Base-by-base conservation (phyloP, 2,329 filamentous ascomycete genomes). In the Penicillium sp. region DNA sequence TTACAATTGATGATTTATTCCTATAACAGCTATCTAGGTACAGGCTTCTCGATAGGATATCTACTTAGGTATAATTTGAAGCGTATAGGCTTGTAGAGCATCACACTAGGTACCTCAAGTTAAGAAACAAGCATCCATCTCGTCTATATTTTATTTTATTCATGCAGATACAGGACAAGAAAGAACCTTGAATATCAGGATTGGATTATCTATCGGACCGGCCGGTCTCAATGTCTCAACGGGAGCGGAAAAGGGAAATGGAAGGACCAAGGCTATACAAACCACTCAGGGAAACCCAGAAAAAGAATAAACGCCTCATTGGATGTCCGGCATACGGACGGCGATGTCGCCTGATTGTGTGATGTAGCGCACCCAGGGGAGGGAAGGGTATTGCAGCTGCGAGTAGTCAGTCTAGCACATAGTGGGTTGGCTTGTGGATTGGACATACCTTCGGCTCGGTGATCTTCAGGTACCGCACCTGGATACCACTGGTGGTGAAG, bases 401-500 rank as follows among this genome's bases (percentile, higher is more conserved):
- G 44, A n/a, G 23, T 33, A 15, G 25, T 52, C 28, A 55, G 53
- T 24, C 29, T 42, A 40, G 32, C 45, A 25, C 20, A 51, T 15
- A 32, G 38, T 39, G 24, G 32, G 18, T 23, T n/a, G 20, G 38
- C 15, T 18, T 2, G 15, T 18, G 15, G 23, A 40, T 7, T 25
- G 44, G 3, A 72, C 82, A 65, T 77, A 95, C 92, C 89, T 98
- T 98, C 41, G 93, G 93, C 74, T 98, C 93, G 57, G 95, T 97
- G 66, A 98, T 98, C 81, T 98, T 98, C 71, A 98, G 75, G 72
- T 98, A 98, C 65, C 93, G 83, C 64, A 98, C 93, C 73, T 98
- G 95, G 61, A 98, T 98, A 57, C 93, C 93, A 74, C 88, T 95
- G 3, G 95, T 98, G n/a, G 93, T 98, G 70, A 98, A 98, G 75